Percentiles rank a stretch among this genome's conserved stretches.
Conservation (phyloP, 768 basidiomycete genomes). For the Xerocomellus intermedius region DNA sequence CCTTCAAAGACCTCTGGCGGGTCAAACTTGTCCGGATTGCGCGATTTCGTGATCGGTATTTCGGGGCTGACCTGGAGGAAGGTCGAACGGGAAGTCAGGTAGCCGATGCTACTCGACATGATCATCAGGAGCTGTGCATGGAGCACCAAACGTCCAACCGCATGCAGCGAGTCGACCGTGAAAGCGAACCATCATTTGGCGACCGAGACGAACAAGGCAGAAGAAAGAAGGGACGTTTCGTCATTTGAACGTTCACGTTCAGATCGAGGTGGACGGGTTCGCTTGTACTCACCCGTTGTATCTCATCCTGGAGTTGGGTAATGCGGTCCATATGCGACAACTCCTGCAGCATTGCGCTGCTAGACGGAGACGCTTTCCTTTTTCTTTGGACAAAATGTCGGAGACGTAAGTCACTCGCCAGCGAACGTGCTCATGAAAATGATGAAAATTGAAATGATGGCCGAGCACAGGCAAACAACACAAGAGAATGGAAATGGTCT, state of each 20-base stretch:
- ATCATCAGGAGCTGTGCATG: slow-evolving; percentile 73
- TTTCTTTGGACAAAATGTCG: slow-evolving; percentile 12
- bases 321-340: slow-evolving; percentile 94
- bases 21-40: slow-evolving; percentile 71
- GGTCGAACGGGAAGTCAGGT: slow-evolving; percentile 73
- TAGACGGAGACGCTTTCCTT: slow-evolving; percentile 4
- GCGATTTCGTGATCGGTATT: slow-evolving; percentile 81
- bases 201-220: not conserved
- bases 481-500: too few species aligned
- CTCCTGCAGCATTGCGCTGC: slow-evolving; percentile 89
- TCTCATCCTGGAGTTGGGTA: slow-evolving; percentile 93
- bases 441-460: not conserved
- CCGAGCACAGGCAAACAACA: not conserved
- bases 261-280: slow-evolving; percentile 6
- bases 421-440: slow-evolving; percentile 1
- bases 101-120: slow-evolving; percentile 80
- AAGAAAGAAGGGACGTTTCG: not conserved
- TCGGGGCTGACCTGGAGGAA: slow-evolving; percentile 77
- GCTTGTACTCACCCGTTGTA: slow-evolving; percentile 62
- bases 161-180: not conserved
- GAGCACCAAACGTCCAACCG: not conserved
- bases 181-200: not conserved
- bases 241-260: not conserved
- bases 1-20: slow-evolving; percentile 74
- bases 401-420: slow-evolving; percentile 13